Base-by-base conservation (phyloP, 164 flowering plant genomes). In the Vitis amurensis region DNA sequence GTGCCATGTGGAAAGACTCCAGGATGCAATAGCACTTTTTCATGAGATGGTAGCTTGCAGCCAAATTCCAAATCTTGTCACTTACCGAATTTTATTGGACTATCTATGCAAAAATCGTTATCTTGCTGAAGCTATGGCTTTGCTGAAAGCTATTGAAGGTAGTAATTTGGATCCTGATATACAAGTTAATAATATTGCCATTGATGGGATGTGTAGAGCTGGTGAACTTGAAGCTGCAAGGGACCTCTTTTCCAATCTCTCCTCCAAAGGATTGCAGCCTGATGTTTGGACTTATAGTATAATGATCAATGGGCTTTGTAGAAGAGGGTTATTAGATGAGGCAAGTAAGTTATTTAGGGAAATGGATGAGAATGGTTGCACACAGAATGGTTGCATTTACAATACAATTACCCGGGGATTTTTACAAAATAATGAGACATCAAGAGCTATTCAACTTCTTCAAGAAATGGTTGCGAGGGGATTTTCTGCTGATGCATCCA, bases 291-390 rank as follows among this genome's bases (percentile, higher is more conserved):
- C 74, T 5, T 74, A 72, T 47, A 77, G 12, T 2, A 52, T 62
- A 29, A 71, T 80, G 73, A 66, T 80, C 17, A 31, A 59, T 11
- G 80, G 76, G 13, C 56, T 71, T 44, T 63, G 64, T 49, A 37
- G 55, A 16, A 44, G 59, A 64, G 78, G 83, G 23, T 23, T 61
- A 55, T 3, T 66, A 9, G 8, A 50, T 3, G 68, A 77, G 67
- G 78, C 78, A 4, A 29, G 44, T 2, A 50, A 55, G 6, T 12
- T 79, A 61, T 55, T 76, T 44, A 7, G n/a, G 5, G 48, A 67
- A 70, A 79, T 76, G 74, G 64, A 57, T 23, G 27, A 23, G 27
- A 23, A 23, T 23, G 27, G 27, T 23, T 23, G 27, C 27, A 23
- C 27, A 23, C 27, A 0, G 27, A 23, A 23, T 23, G 27, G 27